Base-by-base conservation (phyloP, 108 stramenopile genomes). In the Skeletonema costatum region DNA sequence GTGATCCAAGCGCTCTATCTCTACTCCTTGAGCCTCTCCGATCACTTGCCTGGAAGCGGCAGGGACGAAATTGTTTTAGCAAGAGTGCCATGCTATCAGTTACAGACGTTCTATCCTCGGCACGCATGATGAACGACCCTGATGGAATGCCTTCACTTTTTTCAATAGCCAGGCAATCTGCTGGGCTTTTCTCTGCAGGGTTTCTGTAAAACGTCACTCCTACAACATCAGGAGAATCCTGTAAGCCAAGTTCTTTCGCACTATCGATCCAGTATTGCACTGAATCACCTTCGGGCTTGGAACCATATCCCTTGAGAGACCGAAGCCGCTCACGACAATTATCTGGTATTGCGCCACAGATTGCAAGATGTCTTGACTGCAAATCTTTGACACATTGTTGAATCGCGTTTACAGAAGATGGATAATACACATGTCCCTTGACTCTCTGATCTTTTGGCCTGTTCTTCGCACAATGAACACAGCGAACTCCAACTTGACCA, bases 221-320 rank as follows among this genome's bases (percentile, higher is more conserved):
- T 92, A 63, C 85, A 93, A 48, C 90, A 1, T 56, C 53, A 25
- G 53, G 7, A 56, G 89, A 35, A 56, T 96, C 94, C 7, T 84
- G 82, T 44, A 96, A 62, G 14, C 94, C 94, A n/a, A 92, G 69
- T 32, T 91, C 87, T 68, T 87, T 93, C 13, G 92, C 94, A 3
- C 88, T 89, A 58, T 96, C 94, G 42, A 93, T 84, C 94, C 94
- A 96, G 63, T 96, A 96, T 60, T 96, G 92, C 74, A 85, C 83
- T 11, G 89, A 74, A 56, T 88, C 92, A 13, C 51, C 82, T n/a
- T 77, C 85, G 44, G 75, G 70, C 38, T 89, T 91, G 29, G 90
- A 60, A 3, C 87, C 90, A 65, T 89, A 86, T 10, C 86, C 89
- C 38, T 87, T 82, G 29, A 93, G 76, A 33, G 89, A 87, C 41